Percentiles rank a stretch among this genome's conserved stretches.
Conservation (phyloP, 2,329 filamentous ascomycete genomes). For the Talaromyces sp. region DNA sequence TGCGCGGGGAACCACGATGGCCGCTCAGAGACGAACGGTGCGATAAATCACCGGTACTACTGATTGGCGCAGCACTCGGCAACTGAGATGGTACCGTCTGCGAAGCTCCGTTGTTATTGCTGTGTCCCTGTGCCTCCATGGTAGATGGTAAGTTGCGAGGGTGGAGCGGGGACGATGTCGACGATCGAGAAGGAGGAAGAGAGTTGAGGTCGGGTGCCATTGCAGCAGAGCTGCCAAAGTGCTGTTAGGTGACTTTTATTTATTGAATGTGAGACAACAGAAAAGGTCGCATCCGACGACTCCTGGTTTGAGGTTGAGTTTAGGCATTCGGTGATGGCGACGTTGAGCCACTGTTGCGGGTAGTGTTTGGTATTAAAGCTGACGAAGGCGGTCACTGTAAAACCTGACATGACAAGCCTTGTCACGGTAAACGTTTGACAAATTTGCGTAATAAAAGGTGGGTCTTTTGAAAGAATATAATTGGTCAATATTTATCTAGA, state of each 20-base stretch:
- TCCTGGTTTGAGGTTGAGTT: neutral
- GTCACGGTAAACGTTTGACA: too few species aligned
- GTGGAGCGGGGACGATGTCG: conserved; percentile 32
- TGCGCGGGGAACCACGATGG: conserved; percentile 22
- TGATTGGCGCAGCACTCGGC: conserved; percentile 55
- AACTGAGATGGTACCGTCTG: conserved; percentile 59
- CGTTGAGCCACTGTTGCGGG: conserved; percentile 4
- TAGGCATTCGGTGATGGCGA: neutral
- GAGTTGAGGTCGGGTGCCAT: conserved; percentile 75
- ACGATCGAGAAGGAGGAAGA: conserved; percentile 52
- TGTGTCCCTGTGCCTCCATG: conserved; percentile 26
- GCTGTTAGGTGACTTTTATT: neutral
- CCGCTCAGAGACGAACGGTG: conserved; percentile 28
- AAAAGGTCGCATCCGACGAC: neutral
- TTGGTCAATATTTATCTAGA: too few species aligned
- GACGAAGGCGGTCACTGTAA: too few species aligned
- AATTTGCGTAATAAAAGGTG: too few species aligned
- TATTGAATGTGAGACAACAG: neutral
- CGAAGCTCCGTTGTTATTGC: conserved; percentile 17
- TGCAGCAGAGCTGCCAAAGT: neutral
- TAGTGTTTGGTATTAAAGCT: too few species aligned
- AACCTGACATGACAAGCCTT: too few species aligned
- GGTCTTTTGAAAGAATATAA: too few species aligned
- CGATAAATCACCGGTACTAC: conserved; percentile 68
- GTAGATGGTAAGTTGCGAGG: conserved; percentile 22